Base-by-base conservation (phyloP, 352 stramenopile genomes). In the Peronospora belbahrii region DNA sequence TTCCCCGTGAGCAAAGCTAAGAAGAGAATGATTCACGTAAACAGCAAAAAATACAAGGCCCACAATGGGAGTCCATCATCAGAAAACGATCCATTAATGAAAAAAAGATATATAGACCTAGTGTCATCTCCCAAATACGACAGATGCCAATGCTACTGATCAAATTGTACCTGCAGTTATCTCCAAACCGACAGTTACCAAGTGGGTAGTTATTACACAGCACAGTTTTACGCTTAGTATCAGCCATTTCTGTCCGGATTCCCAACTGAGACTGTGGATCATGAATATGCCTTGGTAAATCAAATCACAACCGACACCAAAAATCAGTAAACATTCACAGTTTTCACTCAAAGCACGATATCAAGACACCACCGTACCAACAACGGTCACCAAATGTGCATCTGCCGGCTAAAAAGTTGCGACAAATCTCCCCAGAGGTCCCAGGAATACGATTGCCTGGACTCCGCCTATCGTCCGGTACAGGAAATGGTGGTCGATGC, bases 331-430 rank as follows among this genome's bases (percentile, higher is more conserved):
- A 22, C 36, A 11, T 33, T 2, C 18, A 25, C 24, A 20, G 13
- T 11, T 42, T 13, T 19, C 37, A 25, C 20, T 42, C 13, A 28
- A 41, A 48, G 30, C 32, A 34, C 42, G 23, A 56, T 55, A 25
- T 34, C 28, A 49, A 43, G 46, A 20, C 13, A 45, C 23, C 28
- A 46, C 50, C 78, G 52, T 91, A 91, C 75, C 75, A 83, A 72
- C 81, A 92, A 61, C 67, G 72, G 42, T 88, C 81, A 20, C 81
- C 81, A 70, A 83, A 89, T 2, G 64, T 78, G 64, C 81, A 93
- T 25, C 65, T 62, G 19, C 74, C 76, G 8, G 56, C 48, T 36
- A 85, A 27, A 49, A 85, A 93, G 23, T 89, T 86, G 47, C 77
- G 79, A 42, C 81, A 93, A 6, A 93, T 25, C 58, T 90, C 65